Base-by-base conservation (phyloP, 2,329 filamentous ascomycete genomes). In the Elsinoe fawcettii region DNA sequence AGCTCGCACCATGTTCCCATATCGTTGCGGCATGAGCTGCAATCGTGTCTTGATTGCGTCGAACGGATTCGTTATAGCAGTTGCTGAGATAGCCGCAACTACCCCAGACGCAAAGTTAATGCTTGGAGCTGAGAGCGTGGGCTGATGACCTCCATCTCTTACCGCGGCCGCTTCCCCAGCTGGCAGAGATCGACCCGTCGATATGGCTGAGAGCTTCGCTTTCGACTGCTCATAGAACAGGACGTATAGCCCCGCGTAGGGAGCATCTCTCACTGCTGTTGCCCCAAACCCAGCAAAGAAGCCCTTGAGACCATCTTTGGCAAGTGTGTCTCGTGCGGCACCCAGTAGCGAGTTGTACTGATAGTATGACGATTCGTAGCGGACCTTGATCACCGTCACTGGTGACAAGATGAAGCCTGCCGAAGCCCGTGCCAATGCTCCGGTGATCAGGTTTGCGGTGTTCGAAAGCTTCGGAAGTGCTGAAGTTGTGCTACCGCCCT, bases 281-380 rank as follows among this genome's bases (percentile, higher is more conserved):
- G 92, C 93, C 41, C 93, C 93, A 67, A 95, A 96, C 1, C 93
- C 93, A 0, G 88, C 83, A 66, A 97, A 97, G 72, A 99, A 95
- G 0, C 92, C 93, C 27, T 85, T 82, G 2, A 88, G 57, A 0
- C 93, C 91, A 63, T 92, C 85, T 0, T 76, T 81, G 6, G 78
- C 77, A 55, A 86, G 74, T 25, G 97, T 96, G 63, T 93, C 89
- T 32, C 75, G 76, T 1, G 81, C 83, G 0, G 93, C 93, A 36
- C 83, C 78, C 39, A 80, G 73, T 22, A 97, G 76, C 1, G 89
- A 92, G 22, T 80, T 80, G 74, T 97, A 97, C 2, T 82, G 75
- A 74, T 96, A 99, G 43, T 92, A 76, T 60, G 81, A 90, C 23
- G 87, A 92, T 71, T 99, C 93, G 68, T 95, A 97, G 44, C 93